Base-by-base conservation (phyloP, 164 flowering plant genomes). In the Taxillus chinensis region DNA sequence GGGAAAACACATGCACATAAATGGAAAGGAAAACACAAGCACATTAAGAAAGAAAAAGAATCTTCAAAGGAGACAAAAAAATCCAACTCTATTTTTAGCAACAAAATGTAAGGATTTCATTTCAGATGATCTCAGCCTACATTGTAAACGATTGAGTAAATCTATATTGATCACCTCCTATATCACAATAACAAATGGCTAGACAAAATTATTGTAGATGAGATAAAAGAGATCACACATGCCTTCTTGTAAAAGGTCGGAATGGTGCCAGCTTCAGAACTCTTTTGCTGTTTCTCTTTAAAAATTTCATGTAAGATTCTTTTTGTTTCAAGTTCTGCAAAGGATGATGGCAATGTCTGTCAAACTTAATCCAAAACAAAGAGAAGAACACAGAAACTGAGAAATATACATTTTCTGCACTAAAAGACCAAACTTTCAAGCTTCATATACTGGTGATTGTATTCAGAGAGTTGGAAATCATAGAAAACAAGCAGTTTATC, bases 221-320 rank as follows among this genome's bases (percentile, higher is more conserved):
- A 27, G 27, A 27, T 27, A 27, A 27, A 27, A 27, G 27, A 27
- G 27, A 27, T 0, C 27, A 37, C 10, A 37, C 41, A 52, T 73
- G 74, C 96, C 98, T 86, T 92, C 77, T 81, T 90, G 68, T 93
- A 93, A 74, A 93, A 93, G 70, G 85, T 88, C 13, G 97, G 98
- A 27, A 93, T 83, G 17, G 86, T 63, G 39, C 96, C 89, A 64
- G 96, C 88, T 80, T 88, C 95, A 55, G 89, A 78, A 74, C 80
- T 88, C 73, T 86, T 90, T 65, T 80, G 90, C 63, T 88, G 96
- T 87, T 84, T 88, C 77, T 88, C 98, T 71, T 90, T 93, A 57
- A 93, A 93, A 45, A 93, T 88, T 63, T 93, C 97, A 45, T 88
- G 87, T 77, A 93, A 77, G 39, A 93, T 90, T 70, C 90, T 84